Evolutionary conservation across 345 rosid species (phyloP).

Genomic region (Salix purpurea): DNA sequence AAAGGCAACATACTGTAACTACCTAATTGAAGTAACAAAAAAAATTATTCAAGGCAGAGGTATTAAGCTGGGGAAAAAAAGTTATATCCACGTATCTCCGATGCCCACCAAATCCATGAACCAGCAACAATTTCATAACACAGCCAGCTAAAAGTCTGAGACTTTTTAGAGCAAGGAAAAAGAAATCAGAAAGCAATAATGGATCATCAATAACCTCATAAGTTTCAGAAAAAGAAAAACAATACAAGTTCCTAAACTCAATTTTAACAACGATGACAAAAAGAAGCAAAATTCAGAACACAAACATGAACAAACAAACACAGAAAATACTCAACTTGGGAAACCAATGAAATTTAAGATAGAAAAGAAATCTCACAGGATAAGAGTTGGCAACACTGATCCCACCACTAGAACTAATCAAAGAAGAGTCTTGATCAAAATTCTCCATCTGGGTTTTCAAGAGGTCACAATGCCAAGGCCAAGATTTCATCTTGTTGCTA

Average conservation of each 20-base stretch:
- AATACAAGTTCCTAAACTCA: neutral
- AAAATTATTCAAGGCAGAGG: neutral
- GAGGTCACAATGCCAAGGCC: conserved; percentile 39
- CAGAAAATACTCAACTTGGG: neutral
- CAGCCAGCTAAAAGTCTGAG: neutral
- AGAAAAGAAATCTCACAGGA: conserved; percentile 31
- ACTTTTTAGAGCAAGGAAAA: neutral
- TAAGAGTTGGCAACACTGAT: conserved; percentile 24
- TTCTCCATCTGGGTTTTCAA: conserved; percentile 45
- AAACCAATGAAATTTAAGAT: neutral
- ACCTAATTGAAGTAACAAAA: neutral
- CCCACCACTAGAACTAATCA: conserved; percentile 26
- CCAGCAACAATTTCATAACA: neutral
- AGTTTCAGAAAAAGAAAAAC: neutral
- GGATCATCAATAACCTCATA: neutral
- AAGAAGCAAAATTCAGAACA: neutral
- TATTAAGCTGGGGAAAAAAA: neutral
- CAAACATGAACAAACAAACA: neutral
- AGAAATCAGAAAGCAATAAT: neutral
- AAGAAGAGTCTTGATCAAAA: conserved; percentile 30
- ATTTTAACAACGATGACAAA: neutral
- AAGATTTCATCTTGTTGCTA: conserved; percentile 20
- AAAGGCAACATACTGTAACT: neutral
- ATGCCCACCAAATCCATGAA: neutral
- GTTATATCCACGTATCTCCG: neutral